phyloP scores from a whole-genome alignment of 371 early-diverging fungal genomes.

The Smittium mucronatum region DNA sequence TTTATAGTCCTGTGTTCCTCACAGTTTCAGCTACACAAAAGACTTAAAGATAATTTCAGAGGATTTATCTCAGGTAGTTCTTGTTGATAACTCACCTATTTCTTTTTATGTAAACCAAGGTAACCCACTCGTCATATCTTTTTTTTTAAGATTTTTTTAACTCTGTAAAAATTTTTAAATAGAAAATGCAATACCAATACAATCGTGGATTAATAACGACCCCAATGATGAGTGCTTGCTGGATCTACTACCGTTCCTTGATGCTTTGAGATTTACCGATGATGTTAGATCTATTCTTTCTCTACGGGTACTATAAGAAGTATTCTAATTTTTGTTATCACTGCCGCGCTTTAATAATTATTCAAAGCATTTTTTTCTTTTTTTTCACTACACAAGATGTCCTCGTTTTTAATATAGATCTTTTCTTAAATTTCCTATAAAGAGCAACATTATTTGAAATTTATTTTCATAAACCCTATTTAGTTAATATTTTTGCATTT shows the following conservation, averaged over 20 bases:
- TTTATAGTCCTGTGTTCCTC: constrained; percentile 54
- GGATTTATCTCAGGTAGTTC: constrained; percentile 73
- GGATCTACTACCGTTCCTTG: constrained; percentile 84
- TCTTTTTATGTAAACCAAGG: constrained; percentile 75
- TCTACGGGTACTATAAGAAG: constrained; percentile 27
- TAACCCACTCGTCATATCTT: constrained; percentile 19
- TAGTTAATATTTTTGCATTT: too few relatives aligned
- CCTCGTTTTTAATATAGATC: too few relatives aligned
- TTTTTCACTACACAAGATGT: too few relatives aligned
- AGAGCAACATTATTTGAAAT: too few relatives aligned
- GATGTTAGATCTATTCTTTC: constrained; percentile 49
- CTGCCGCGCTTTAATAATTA: too few relatives aligned
- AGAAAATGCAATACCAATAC: constrained; percentile 83
- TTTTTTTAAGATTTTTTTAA: constrained; percentile 18
- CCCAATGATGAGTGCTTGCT: constrained; percentile 84
- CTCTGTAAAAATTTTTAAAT: neutral
- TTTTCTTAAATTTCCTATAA: too few relatives aligned
- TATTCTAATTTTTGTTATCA: too few relatives aligned
- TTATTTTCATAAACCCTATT: too few relatives aligned
- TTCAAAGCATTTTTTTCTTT: too few relatives aligned
- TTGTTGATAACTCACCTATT: constrained; percentile 82
- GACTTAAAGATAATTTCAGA: constrained; percentile 67
- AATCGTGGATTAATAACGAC: constrained; percentile 85
- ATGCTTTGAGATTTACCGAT: constrained; percentile 74
- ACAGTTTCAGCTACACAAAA: constrained; percentile 72